Conservation (phyloP, 371 early-diverging fungal genomes). For the Umbelopsis sp. region DNA sequence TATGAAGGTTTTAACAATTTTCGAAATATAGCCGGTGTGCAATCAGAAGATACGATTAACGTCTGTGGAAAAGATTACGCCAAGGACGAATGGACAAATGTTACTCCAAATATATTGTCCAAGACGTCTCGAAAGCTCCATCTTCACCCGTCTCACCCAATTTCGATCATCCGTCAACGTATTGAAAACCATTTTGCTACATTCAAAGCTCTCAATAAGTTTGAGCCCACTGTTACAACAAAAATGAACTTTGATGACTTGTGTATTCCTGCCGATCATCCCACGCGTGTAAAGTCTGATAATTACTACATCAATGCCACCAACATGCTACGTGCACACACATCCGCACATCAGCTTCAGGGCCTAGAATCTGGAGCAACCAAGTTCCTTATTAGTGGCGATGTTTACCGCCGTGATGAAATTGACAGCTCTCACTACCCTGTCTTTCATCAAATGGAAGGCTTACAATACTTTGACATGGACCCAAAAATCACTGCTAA, state of each 20-base stretch:
- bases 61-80: conserved; percentile 59
- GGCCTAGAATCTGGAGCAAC: conserved; percentile 57
- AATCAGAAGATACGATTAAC: conserved; percentile 31
- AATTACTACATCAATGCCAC: conserved; percentile 91
- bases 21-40: background rate
- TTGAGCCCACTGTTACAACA: conserved; percentile 83
- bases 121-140: conserved; percentile 83
- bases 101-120: conserved; percentile 73
- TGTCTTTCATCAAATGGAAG: conserved; percentile 98
- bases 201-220: conserved; percentile 66
- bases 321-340: conserved; percentile 89
- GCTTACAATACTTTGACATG: conserved; percentile 67
- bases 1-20: too few species aligned
- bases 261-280: conserved; percentile 82
- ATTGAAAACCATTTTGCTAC: conserved; percentile 77
- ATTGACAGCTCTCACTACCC: conserved; percentile 96
- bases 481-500: conserved; percentile 22
- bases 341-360: conserved; percentile 92
- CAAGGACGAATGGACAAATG: conserved; percentile 80
- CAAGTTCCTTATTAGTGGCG: conserved; percentile 86
- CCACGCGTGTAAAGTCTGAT: conserved; percentile 81
- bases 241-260: conserved; percentile 93
- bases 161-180: conserved; percentile 80
- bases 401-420: conserved; percentile 98
- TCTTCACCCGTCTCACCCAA: conserved; percentile 83